Percentiles rank a stretch among this genome's conserved stretches.
phyloP scores from a whole-genome alignment of 306 rosid species.

The Cucurbita ficifolia region DNA sequence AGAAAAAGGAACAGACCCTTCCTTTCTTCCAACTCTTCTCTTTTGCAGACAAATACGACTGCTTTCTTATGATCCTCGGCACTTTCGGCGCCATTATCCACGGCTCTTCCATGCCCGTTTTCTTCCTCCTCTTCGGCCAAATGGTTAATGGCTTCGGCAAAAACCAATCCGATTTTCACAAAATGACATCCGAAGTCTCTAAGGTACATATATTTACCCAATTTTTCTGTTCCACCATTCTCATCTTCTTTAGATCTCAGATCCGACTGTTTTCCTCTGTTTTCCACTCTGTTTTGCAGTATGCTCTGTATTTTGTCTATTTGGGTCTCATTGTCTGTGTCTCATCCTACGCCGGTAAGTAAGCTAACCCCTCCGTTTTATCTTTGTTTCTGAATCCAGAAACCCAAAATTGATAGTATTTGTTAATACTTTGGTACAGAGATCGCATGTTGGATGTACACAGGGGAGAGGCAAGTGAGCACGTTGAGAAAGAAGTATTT shows the following conservation, averaged over 20 bases:
- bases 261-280: constrained; percentile 21
- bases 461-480: constrained; percentile 92
- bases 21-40: constrained; percentile 82
- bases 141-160: constrained; percentile 97
- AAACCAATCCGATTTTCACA: constrained; percentile 67
- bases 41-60: constrained; percentile 81
- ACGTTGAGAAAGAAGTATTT: constrained; percentile 86
- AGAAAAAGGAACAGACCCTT: constrained; percentile 86
- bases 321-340: constrained; percentile 84
- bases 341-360: constrained; percentile 84
- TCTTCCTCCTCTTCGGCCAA: constrained; percentile 85
- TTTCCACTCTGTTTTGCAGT: constrained; percentile 30
- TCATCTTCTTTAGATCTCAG: constrained; percentile 12
- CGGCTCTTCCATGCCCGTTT: constrained; percentile 96
- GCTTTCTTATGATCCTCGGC: constrained; percentile 58
- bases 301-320: constrained; percentile 84
- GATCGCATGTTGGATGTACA: constrained; percentile 98
- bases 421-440: constrained; percentile 22
- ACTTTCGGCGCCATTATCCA: constrained; percentile 83
- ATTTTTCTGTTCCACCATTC: neutral
- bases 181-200: constrained; percentile 85
- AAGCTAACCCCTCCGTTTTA: neutral
- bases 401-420: neutral
- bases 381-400: neutral
- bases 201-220: constrained; percentile 22